Conservation (phyloP, 2,329 filamentous ascomycete genomes). For the Nemania bipapillata region DNA sequence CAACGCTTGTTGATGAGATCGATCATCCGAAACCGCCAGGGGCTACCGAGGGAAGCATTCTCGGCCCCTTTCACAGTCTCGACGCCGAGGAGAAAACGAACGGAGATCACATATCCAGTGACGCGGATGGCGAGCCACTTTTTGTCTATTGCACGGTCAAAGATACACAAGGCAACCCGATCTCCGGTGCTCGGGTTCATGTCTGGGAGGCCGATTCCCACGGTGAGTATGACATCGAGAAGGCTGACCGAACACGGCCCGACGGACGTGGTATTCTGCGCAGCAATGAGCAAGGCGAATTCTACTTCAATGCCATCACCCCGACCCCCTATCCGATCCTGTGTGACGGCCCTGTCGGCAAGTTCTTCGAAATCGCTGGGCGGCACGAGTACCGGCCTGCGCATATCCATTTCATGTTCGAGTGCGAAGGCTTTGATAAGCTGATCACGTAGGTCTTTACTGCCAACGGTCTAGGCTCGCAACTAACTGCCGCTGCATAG, state of each 20-base stretch:
- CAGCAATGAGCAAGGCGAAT: slow-evolving; percentile 75
- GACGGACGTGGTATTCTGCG: slow-evolving; percentile 78
- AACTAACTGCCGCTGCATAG: slow-evolving; percentile 46
- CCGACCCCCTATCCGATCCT: slow-evolving; percentile 89
- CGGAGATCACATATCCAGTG: slow-evolving; percentile 73
- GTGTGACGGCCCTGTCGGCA: slow-evolving; percentile 83
- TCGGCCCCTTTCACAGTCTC: slow-evolving; percentile 86
- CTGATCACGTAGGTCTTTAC: slow-evolving; percentile 82
- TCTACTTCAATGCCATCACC: slow-evolving; percentile 87
- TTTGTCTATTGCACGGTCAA: slow-evolving; percentile 78
- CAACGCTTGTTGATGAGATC: slow-evolving; percentile 82
- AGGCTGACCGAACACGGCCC: slow-evolving; percentile 68
- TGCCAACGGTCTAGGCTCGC: neutral
- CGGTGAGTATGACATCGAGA: slow-evolving; percentile 86
- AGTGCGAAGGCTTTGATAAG: slow-evolving; percentile 79
- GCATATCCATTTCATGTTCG: slow-evolving; percentile 91
- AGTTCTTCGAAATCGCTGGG: slow-evolving; percentile 71
- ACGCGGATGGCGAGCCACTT: slow-evolving; percentile 74
- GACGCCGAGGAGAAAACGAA: slow-evolving; percentile 69
- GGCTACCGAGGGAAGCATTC: slow-evolving; percentile 80
- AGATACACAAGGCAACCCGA: slow-evolving; percentile 70
- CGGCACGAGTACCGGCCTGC: slow-evolving; percentile 81
- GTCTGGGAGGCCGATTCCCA: slow-evolving; percentile 86
- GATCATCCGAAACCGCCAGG: slow-evolving; percentile 80
- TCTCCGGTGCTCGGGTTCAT: slow-evolving; percentile 76